These are phyloP conservation scores for Aspergillus ochraceus DNA, from an alignment of 2,329 filamentous ascomycete genomes.

Conservation along the genomic window DNA sequence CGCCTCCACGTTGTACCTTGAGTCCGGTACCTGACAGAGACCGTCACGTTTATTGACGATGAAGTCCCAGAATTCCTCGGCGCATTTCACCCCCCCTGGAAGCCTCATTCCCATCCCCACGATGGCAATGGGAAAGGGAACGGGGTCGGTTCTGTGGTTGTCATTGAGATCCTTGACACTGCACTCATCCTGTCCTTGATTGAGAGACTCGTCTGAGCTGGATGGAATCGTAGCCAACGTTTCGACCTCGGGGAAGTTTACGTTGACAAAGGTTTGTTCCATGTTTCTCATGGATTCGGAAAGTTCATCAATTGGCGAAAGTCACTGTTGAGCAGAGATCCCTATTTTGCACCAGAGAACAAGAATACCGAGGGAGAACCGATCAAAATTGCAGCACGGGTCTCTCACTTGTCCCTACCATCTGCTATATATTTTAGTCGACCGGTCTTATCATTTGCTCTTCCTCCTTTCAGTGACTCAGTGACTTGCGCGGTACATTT, in stretches of 20 bases:
- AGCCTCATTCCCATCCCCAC: constrained; percentile 26
- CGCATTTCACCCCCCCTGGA: constrained; percentile 18
- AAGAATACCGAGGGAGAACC: neutral
- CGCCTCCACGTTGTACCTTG: constrained; percentile 25
- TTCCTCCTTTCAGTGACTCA: neutral
- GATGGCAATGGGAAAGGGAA: constrained; percentile 21
- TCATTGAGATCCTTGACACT: neutral
- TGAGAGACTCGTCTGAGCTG: neutral
- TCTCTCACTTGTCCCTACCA: neutral
- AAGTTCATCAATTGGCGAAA: neutral
- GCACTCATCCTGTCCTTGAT: neutral
- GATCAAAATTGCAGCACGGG: neutral
- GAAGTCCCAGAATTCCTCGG: constrained; percentile 23
- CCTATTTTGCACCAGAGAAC: neutral
- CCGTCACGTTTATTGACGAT: constrained; percentile 22
- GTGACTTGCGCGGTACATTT: neutral
- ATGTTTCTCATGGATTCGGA: neutral
- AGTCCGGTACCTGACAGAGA: constrained; percentile 21
- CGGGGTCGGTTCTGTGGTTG: neutral
- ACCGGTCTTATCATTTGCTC: neutral
- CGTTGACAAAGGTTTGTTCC: constrained; percentile 3
- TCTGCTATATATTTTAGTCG: neutral
- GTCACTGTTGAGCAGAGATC: neutral
- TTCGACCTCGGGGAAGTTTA: neutral
- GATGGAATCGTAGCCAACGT: neutral